Evolutionary conservation across 805 yeast genomes (phyloP).

Genomic region (Maudiozyma saulgeensis): DNA sequence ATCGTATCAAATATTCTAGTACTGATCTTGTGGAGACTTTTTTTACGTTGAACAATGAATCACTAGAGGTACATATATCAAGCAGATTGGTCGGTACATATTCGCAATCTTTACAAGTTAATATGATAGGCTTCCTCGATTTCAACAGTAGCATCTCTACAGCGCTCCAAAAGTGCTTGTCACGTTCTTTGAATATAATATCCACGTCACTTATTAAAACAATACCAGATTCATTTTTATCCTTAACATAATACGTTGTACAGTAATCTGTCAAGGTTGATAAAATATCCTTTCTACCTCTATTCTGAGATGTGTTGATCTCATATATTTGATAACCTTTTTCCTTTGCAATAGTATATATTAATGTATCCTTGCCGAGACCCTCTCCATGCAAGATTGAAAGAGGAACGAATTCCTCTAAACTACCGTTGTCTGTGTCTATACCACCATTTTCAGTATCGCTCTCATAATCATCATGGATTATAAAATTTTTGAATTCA

Average conservation of each 20-base stretch:
- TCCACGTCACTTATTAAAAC: slow-evolving; percentile 84
- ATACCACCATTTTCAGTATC: slow-evolving; percentile 3
- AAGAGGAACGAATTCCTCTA: slow-evolving; percentile 45
- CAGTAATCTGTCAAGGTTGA: slow-evolving; percentile 65
- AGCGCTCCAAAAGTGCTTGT: slow-evolving; percentile 72
- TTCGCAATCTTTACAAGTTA: slow-evolving; percentile 48
- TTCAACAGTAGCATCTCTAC: slow-evolving; percentile 50
- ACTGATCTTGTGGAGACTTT: slow-evolving; percentile 17
- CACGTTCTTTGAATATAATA: slow-evolving; percentile 61
- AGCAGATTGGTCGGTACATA: slow-evolving; percentile 41
- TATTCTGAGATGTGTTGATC: slow-evolving; percentile 60
- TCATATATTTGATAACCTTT: slow-evolving; percentile 70
- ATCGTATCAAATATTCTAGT: slow-evolving; percentile 30
- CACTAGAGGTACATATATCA: slow-evolving; percentile 37
- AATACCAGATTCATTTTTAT: slow-evolving; percentile 42
- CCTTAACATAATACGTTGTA: slow-evolving; percentile 72
- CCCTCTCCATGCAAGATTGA: slow-evolving; percentile 65
- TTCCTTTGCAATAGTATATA: slow-evolving; percentile 57
- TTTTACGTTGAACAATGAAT: slow-evolving; percentile 30
- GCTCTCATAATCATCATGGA: slow-evolving; percentile 20
- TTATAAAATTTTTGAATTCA: slow-evolving; percentile 29
- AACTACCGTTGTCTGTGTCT: background rate
- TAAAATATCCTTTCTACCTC: slow-evolving; percentile 64
- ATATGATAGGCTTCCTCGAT: slow-evolving; percentile 58
- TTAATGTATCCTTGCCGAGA: slow-evolving; percentile 66